A percentile compares a stretch with the other conserved stretches of the same genome.
phyloP scores from a whole-genome alignment of 441 rosid species.

The Sinapis alba region DNA sequence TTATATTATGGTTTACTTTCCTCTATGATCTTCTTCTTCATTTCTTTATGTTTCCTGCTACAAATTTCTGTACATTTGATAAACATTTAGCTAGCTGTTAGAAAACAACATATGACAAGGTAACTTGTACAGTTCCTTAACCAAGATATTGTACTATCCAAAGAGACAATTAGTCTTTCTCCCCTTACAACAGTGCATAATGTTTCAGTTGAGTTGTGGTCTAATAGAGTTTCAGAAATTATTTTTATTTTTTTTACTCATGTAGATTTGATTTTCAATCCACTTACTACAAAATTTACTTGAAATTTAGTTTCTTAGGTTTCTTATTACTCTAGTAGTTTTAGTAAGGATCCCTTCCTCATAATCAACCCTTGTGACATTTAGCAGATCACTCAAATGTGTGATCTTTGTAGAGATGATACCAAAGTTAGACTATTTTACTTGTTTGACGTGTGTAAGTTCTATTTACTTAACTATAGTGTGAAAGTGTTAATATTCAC shows the following conservation, averaged over 20 bases:
- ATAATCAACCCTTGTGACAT: neutral
- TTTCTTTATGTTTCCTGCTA: neutral
- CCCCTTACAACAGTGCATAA: neutral
- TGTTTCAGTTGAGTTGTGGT: constrained; percentile 20
- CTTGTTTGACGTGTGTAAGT: constrained; percentile 25
- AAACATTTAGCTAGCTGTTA: constrained; percentile 19
- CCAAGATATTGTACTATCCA: neutral
- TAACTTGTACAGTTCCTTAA: neutral
- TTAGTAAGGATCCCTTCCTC: neutral
- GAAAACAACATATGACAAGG: neutral
- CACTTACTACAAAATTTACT: neutral
- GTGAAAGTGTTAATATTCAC: constrained; percentile 42
- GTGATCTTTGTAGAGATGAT: constrained; percentile 18
- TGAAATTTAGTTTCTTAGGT: neutral
- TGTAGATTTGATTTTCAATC: constrained; percentile 7
- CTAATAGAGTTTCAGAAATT: constrained; percentile 10
- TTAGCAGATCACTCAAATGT: constrained; percentile 12
- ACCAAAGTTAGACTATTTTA: neutral
- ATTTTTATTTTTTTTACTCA: neutral
- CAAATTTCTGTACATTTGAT: neutral
- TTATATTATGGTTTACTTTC: constrained; percentile 1
- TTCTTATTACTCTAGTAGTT: constrained; percentile 10
- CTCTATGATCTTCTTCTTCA: neutral
- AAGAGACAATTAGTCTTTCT: constrained; percentile 7
- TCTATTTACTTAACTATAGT: constrained; percentile 38